Percentiles rank a stretch among this genome's conserved stretches.
Evolutionary conservation across 768 basidiomycete genomes (phyloP).

Genomic region (Phlebiopsis flavidoalba): DNA sequence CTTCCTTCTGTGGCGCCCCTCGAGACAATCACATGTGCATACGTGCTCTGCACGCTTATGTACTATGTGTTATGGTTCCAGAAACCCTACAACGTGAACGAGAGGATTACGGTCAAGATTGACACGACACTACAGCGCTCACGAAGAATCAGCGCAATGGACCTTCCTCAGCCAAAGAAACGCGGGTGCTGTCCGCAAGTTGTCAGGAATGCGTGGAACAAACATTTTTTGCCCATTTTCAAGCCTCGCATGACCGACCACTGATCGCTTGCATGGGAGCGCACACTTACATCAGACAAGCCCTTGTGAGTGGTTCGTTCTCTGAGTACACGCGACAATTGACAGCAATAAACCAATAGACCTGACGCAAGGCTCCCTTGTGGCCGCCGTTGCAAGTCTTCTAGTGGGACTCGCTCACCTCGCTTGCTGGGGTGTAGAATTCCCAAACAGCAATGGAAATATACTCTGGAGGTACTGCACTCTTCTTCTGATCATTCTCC

Average conservation of each 20-base stretch:
- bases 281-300: slow-evolving; percentile 9
- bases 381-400: slow-evolving; percentile 8
- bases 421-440: slow-evolving; percentile 14
- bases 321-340: not conserved
- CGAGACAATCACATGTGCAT: slow-evolving; percentile 13
- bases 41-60: slow-evolving; percentile 13
- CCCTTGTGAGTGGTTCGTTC: slow-evolving; percentile 6
- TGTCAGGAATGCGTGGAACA: not conserved
- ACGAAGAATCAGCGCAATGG: not conserved
- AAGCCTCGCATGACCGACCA: slow-evolving; percentile 8
- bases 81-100: slow-evolving; percentile 15
- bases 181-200: not conserved
- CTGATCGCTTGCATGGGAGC: slow-evolving; percentile 12
- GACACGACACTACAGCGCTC: slow-evolving; percentile 2
- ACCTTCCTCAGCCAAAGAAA: not conserved
- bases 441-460: slow-evolving; percentile 14
- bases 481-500: slow-evolving; percentile 7
- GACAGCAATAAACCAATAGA: not conserved
- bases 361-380: slow-evolving; percentile 13
- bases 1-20: slow-evolving; percentile 12
- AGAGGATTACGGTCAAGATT: slow-evolving; percentile 8
- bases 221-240: not conserved
- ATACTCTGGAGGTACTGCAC: slow-evolving; percentile 13
- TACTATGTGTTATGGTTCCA: slow-evolving; percentile 13
- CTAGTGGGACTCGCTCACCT: slow-evolving; percentile 13